These are phyloP conservation scores for Nothomitra cinnamomea DNA, from an alignment of 2,329 filamentous ascomycete genomes.

Conservation along the genomic window DNA sequence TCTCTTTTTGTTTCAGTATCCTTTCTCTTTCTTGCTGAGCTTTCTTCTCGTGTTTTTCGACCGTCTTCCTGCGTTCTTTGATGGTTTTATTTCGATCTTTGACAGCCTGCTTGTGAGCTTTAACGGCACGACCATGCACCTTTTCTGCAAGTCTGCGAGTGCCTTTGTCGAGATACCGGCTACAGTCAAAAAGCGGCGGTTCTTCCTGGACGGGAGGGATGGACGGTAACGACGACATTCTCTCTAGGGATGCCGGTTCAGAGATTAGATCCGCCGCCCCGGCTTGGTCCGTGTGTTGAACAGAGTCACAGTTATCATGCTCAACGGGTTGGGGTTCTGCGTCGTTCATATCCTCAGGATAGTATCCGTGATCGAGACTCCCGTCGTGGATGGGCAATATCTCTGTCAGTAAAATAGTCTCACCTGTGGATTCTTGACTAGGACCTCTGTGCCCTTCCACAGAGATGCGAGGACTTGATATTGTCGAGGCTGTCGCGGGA, in stretches of 20 bases:
- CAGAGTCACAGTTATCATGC: conserved; percentile 2
- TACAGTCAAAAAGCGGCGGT: conserved; percentile 39
- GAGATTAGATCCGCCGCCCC: neutral
- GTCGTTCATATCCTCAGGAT: neutral
- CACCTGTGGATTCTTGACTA: conserved; percentile 8
- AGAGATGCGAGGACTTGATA: conserved; percentile 26
- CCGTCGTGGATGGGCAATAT: neutral
- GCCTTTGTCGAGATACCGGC: conserved; percentile 43
- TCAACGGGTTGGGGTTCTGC: conserved; percentile 9
- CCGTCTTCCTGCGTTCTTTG: conserved; percentile 42
- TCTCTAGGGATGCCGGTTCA: neutral
- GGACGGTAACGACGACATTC: conserved; percentile 12
- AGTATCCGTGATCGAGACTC: neutral
- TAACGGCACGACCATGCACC: conserved; percentile 43
- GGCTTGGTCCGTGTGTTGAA: neutral
- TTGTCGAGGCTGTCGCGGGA: neutral
- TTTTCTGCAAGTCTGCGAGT: conserved; percentile 52
- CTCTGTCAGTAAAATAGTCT: neutral
- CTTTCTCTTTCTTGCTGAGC: conserved; percentile 18
- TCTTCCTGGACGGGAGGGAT: conserved; percentile 35
- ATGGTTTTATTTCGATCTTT: conserved; percentile 50
- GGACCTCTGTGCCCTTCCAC: conserved; percentile 26
- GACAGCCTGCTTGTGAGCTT: conserved; percentile 47
- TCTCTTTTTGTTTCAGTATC: conserved; percentile 13
- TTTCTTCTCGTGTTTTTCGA: conserved; percentile 33